phyloP scores from a whole-genome alignment of 2,329 filamentous ascomycete species.

The Colletotrichum abscissum region DNA sequence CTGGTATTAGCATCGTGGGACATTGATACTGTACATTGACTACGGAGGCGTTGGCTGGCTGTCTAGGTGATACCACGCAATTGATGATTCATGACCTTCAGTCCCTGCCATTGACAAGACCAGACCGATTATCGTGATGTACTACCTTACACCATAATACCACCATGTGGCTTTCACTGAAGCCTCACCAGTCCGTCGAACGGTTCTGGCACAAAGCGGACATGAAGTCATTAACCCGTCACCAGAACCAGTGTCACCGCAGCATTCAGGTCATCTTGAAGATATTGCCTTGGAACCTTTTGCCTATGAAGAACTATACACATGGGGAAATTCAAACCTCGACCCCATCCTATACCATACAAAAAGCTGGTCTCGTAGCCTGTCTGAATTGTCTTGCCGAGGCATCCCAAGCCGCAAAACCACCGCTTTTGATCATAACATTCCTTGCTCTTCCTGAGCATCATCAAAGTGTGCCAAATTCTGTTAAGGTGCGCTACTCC shows the following conservation, averaged over 20 bases:
- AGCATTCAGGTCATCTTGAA: background rate
- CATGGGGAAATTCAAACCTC: constrained; percentile 16
- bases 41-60: background rate
- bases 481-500: background rate
- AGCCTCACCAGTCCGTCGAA: background rate
- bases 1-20: background rate
- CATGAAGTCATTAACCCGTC: background rate
- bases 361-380: constrained; percentile 24
- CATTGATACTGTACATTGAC: background rate
- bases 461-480: constrained; percentile 7
- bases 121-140: background rate
- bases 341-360: constrained; percentile 26
- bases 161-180: background rate
- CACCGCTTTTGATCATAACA: constrained; percentile 18
- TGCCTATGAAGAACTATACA: constrained; percentile 24
- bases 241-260: background rate
- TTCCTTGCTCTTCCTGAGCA: background rate
- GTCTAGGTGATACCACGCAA: background rate
- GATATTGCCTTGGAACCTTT: background rate
- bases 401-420: constrained; percentile 26
- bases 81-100: constrained; percentile 3
- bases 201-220: background rate
- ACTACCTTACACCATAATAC: too few relatives aligned
- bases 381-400: constrained; percentile 2
- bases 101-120: background rate